A percentile compares a stretch with the other conserved stretches of the same genome.
Evolutionary conservation across 1,284 basidiomycete species (phyloP).

Genomic region (Peniophora sp.): DNA sequence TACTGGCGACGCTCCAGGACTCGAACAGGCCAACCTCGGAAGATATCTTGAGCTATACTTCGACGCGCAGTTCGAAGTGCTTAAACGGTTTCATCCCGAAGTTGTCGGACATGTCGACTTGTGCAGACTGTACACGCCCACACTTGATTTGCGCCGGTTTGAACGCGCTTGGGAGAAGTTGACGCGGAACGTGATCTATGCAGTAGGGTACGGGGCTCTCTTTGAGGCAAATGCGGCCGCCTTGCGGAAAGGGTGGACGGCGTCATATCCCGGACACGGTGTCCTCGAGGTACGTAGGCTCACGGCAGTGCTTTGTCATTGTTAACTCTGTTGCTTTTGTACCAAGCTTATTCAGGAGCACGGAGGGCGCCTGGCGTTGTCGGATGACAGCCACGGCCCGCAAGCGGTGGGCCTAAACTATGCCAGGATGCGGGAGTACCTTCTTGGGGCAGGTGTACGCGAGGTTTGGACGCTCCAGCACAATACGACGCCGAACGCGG

Average conservation of each 20-base stretch:
- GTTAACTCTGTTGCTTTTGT: conserved; percentile 4
- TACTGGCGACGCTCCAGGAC: conserved; percentile 10
- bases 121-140: conserved; percentile 73
- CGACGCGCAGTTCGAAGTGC: conserved; percentile 71
- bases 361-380: conserved; percentile 76
- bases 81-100: conserved; percentile 73
- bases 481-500: conserved; percentile 27
- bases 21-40: conserved; percentile 18
- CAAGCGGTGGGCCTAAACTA: conserved; percentile 89
- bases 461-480: conserved; percentile 63
- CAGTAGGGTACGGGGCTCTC: conserved; percentile 78
- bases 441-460: conserved; percentile 49
- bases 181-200: conserved; percentile 71
- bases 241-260: conserved; percentile 85
- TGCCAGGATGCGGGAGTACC: conserved; percentile 56
- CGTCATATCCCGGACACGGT: conserved; percentile 78
- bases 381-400: conserved; percentile 94
- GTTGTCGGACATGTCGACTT: conserved; percentile 93
- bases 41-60: conserved; percentile 67
- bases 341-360: conserved; percentile 57
- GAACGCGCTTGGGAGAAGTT: conserved; percentile 59
- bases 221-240: conserved; percentile 95
- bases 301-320: neutral
- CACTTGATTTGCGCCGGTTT: conserved; percentile 43
- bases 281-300: conserved; percentile 58